These are phyloP conservation scores for Neurospora intermedia DNA, from an alignment of 495 filamentous ascomycete genomes.

Conservation along the genomic window DNA sequence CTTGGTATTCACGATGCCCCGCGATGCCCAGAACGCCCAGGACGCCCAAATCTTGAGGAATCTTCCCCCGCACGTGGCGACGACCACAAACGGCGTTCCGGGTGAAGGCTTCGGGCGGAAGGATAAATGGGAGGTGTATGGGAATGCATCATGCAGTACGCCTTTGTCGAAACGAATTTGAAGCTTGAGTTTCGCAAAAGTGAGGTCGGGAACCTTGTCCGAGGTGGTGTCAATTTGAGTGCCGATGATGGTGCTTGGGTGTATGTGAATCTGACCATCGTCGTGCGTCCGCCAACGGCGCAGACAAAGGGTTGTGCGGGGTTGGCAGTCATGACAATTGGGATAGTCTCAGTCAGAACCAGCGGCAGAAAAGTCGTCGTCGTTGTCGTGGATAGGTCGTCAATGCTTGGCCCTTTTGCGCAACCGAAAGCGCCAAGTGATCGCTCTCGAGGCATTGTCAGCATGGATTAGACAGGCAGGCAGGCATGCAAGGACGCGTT, in stretches of 20 bases:
- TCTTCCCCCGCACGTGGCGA: slow-evolving; percentile 22
- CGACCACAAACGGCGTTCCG: slow-evolving; percentile 16
- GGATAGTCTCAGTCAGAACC: background rate
- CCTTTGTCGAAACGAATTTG: background rate
- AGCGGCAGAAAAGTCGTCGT: background rate
- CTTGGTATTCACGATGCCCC: background rate
- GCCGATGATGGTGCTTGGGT: background rate
- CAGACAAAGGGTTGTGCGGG: background rate
- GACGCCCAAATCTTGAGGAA: background rate
- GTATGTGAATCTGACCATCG: background rate
- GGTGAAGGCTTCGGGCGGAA: slow-evolving; percentile 23
- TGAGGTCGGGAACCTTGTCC: background rate
- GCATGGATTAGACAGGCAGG: background rate
- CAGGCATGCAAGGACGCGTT: background rate
- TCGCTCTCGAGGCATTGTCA: background rate
- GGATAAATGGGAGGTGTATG: slow-evolving; percentile 14
- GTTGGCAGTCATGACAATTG: background rate
- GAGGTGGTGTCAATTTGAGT: background rate
- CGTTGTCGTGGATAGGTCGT: background rate
- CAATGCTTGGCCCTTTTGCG: background rate
- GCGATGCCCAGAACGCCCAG: slow-evolving; percentile 3
- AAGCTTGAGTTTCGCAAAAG: background rate
- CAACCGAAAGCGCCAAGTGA: background rate
- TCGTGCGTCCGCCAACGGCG: background rate
- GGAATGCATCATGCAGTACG: background rate